Evolutionary conservation across 2,329 filamentous ascomycete species (phyloP).

Genomic region (Clonostachys rosea): DNA sequence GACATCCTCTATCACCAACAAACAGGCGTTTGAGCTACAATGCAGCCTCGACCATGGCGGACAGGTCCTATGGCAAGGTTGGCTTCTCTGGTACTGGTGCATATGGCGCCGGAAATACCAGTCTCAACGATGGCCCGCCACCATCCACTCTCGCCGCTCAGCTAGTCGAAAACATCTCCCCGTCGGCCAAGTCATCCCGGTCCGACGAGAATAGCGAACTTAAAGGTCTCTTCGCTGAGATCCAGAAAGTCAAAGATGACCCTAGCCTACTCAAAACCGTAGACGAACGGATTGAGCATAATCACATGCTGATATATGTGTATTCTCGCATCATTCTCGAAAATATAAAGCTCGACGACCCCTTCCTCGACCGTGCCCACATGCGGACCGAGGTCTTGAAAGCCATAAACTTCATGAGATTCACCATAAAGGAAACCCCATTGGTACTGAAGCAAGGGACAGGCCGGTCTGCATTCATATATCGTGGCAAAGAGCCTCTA

Average conservation of each 20-base stretch:
- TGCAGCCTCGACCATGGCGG: conserved; percentile 20
- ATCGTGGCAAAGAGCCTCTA: conserved; percentile 54
- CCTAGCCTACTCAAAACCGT: conserved; percentile 50
- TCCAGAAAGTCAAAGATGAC: conserved; percentile 49
- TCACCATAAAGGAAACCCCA: conserved; percentile 72
- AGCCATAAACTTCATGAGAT: conserved; percentile 72
- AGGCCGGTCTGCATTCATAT: conserved; percentile 34
- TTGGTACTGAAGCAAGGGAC: conserved; percentile 52
- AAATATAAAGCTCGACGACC: conserved; percentile 61
- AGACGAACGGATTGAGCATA: conserved; percentile 68
- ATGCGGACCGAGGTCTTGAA: conserved; percentile 59
- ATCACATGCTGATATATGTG: conserved; percentile 81
- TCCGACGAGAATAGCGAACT: conserved; percentile 70
- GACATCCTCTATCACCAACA: too few species aligned
- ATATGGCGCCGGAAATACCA: conserved; percentile 9
- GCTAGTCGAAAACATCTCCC: conserved; percentile 75
- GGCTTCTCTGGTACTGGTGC: neutral
- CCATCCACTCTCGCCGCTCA: conserved; percentile 86
- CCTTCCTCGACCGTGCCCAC: conserved; percentile 54
- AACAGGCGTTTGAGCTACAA: conserved; percentile 5
- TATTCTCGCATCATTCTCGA: conserved; percentile 77
- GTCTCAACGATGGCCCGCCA: conserved; percentile 29
- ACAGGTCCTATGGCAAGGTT: conserved; percentile 10
- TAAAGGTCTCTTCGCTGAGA: conserved; percentile 59
- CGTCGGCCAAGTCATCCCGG: conserved; percentile 55